These are phyloP conservation scores for Solanum pinnatisectum DNA, from an alignment of 257 asterid genomes.

Conservation along the genomic window DNA sequence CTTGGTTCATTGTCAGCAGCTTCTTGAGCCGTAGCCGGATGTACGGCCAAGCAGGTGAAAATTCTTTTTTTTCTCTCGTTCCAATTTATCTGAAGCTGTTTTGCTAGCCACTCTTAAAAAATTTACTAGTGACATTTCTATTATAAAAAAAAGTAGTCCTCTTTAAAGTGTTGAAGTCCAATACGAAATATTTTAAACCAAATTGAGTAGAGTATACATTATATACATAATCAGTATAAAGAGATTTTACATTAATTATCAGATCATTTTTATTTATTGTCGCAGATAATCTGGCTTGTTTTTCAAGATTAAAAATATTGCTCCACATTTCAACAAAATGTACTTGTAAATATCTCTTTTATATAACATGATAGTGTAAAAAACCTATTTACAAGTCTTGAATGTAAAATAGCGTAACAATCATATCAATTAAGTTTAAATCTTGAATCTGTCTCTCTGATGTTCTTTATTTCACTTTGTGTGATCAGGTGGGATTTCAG, in stretches of 20 bases:
- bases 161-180: too few relatives aligned
- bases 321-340: background rate
- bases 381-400: too few relatives aligned
- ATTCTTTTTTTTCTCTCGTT: background rate
- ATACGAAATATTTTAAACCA: too few relatives aligned
- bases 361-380: background rate
- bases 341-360: background rate
- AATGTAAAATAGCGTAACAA: background rate
- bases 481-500: slow-evolving; percentile 26
- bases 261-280: background rate
- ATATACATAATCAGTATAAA: too few relatives aligned
- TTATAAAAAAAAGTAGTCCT: too few relatives aligned
- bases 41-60: slow-evolving; percentile 81
- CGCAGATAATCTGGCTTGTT: background rate
- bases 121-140: too few relatives aligned
- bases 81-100: too few relatives aligned
- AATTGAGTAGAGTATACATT: too few relatives aligned
- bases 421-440: background rate
- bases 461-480: background rate
- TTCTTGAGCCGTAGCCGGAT: slow-evolving; percentile 57
- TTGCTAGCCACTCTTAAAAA: background rate
- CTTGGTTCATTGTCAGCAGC: slow-evolving; percentile 77
- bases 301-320: background rate
- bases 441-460: background rate
- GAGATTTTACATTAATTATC: background rate